phyloP scores from a whole-genome alignment of 805 yeast species.

The Ogataea nakhonphanomensis region DNA sequence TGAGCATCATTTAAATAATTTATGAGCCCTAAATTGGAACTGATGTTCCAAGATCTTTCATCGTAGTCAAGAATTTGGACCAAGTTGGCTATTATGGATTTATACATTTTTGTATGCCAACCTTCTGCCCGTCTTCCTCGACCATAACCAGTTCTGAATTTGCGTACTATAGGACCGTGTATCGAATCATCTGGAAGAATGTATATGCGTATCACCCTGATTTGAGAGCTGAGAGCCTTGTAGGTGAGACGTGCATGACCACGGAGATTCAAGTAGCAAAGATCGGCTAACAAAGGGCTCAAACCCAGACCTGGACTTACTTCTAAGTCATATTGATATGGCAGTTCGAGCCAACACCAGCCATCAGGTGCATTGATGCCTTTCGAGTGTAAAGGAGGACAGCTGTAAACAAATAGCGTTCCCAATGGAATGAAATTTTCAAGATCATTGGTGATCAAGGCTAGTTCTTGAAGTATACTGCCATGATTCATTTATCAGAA shows the following conservation, averaged over 20 bases:
- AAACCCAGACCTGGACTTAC: constrained; percentile 2
- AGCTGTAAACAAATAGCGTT: constrained; percentile 38
- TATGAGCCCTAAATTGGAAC: constrained; percentile 6
- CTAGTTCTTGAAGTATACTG: constrained; percentile 9
- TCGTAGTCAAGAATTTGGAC: constrained; percentile 43
- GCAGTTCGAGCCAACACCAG: constrained; percentile 59
- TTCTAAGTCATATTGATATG: constrained; percentile 25
- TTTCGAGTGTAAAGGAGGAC: constrained; percentile 40
- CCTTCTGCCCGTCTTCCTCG: constrained; percentile 33
- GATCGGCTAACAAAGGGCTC: constrained; percentile 31
- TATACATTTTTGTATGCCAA: constrained; percentile 36
- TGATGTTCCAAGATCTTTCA: constrained; percentile 35
- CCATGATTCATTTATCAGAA: constrained; percentile 3
- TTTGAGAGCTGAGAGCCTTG: constrained; percentile 22
- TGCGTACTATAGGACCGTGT: constrained; percentile 32
- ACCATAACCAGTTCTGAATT: constrained; percentile 33
- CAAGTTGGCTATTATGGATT: constrained; percentile 34
- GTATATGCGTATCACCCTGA: constrained; percentile 43
- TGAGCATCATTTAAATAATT: constrained; percentile 3
- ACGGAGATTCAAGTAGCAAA: constrained; percentile 42
- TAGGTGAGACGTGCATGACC: constrained; percentile 46
- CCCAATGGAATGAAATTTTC: constrained; percentile 46
- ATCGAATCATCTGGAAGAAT: constrained; percentile 43
- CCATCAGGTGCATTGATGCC: constrained; percentile 39
- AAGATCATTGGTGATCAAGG: constrained; percentile 38